These are phyloP conservation scores for Rutstroemia sp. DNA, from an alignment of 2,329 filamentous ascomycete genomes.

Conservation along the genomic window DNA sequence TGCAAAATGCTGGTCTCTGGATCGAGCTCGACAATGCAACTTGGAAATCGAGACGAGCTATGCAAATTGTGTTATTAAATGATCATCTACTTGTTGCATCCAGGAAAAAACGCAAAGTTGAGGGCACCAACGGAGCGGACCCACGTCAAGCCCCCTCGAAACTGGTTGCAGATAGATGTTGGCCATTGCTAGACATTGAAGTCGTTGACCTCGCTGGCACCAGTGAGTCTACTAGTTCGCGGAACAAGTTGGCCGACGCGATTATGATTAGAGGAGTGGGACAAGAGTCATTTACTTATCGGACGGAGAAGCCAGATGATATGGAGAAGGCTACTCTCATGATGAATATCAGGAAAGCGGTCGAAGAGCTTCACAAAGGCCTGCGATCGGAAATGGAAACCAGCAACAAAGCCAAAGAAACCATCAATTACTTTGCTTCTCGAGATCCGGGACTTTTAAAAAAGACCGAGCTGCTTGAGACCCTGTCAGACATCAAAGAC, in stretches of 20 bases:
- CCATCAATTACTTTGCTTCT: slow-evolving; percentile 77
- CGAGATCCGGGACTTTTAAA: slow-evolving; percentile 70
- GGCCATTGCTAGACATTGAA: slow-evolving; percentile 87
- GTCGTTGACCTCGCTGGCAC: slow-evolving; percentile 77
- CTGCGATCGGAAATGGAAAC: slow-evolving; percentile 82
- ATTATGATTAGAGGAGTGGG: slow-evolving; percentile 84
- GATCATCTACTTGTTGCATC: slow-evolving; percentile 89
- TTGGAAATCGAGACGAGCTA: slow-evolving; percentile 83
- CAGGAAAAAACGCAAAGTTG: slow-evolving; percentile 83
- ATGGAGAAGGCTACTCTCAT: slow-evolving; percentile 74
- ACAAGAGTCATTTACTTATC: slow-evolving; percentile 88
- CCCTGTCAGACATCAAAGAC: slow-evolving; percentile 70
- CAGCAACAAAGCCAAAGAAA: slow-evolving; percentile 75
- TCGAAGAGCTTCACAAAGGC: slow-evolving; percentile 83
- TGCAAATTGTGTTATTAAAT: slow-evolving; percentile 88
- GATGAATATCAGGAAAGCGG: slow-evolving; percentile 83
- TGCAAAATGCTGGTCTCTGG: slow-evolving; percentile 89
- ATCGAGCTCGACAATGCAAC: slow-evolving; percentile 96
- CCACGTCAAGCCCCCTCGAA: slow-evolving; percentile 53
- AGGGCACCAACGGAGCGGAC: slow-evolving; percentile 46
- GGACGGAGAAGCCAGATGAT: slow-evolving; percentile 74
- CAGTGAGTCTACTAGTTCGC: slow-evolving; percentile 46
- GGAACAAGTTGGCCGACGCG: slow-evolving; percentile 69
- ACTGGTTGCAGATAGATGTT: slow-evolving; percentile 88
- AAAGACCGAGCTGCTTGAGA: slow-evolving; percentile 74